phyloP scores from a whole-genome alignment of 768 basidiomycete genomes.

The Leccinum sublutescens region DNA sequence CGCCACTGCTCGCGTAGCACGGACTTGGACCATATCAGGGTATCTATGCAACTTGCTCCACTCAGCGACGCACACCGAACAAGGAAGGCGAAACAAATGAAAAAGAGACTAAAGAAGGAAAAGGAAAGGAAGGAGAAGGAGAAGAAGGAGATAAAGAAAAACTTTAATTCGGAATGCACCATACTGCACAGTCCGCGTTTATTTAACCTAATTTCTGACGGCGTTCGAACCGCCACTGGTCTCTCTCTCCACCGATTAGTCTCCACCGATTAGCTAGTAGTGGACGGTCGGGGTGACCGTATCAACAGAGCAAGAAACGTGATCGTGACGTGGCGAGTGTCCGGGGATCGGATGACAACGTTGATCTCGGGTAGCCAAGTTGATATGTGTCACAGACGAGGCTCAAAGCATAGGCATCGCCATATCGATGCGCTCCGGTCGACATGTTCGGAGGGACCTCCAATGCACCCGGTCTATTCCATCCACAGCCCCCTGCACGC shows the following conservation, averaged over 20 bases:
- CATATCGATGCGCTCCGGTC: not conserved
- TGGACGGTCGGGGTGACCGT: conserved; percentile 8
- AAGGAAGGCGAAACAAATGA: not conserved
- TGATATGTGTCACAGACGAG: conserved; percentile 1
- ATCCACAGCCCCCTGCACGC: not conserved
- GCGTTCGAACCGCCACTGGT: conserved; percentile 8
- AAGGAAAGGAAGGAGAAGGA: not conserved
- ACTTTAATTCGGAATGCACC: not conserved
- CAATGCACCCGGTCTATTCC: not conserved
- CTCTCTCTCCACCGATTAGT: not conserved
- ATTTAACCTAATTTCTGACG: conserved; percentile 7
- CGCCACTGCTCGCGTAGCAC: conserved; percentile 1
- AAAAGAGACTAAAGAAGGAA: not conserved
- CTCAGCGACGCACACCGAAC: not conserved
- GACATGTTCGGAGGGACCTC: not conserved
- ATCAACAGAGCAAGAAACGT: conserved; percentile 16
- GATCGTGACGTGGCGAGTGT: conserved; percentile 18
- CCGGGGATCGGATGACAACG: conserved; percentile 10
- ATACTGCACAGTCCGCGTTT: not conserved
- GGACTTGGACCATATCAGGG: conserved; percentile 9
- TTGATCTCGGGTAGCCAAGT: conserved; percentile 12
- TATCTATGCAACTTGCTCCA: not conserved
- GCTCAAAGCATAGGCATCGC: not conserved
- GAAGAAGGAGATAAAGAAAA: not conserved
- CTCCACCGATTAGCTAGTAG: not conserved